Base-by-base conservation (phyloP, 495 filamentous ascomycete species). In the Aspergillus affinis region DNA sequence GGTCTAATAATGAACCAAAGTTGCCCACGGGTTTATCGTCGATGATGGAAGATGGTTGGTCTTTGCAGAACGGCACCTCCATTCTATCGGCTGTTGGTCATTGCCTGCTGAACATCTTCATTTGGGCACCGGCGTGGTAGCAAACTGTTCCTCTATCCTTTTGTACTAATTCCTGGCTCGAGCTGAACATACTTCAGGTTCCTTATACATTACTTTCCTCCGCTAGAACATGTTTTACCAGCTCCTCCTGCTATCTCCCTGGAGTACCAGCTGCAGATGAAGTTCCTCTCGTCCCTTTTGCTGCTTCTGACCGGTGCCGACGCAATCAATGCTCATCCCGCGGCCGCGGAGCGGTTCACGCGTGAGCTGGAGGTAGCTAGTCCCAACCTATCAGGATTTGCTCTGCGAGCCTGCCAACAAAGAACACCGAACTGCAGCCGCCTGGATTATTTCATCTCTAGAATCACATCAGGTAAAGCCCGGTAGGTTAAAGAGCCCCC, bases 311-410 rank as follows among this genome's bases (percentile, higher is more conserved):
- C 48, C 1, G 23, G 48, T 26, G 18, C 12, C 48, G n/a, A 49
- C 13, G 48, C 48, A 20, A 13, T 49, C 48, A 49, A 49, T 13
- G 48, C 48, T 21, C 48, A 49, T 49, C 48, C 48, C 18, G 15
- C 48, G 3, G 12, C 48, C 48, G 18, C n/a, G 48, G 48, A 49
- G 7, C 48, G 7, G 48, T 49, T 49, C 23, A 49, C 48, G 23
- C 4, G 48, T 49, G 48, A 49, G 48, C 48, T 49, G 48, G 48
- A 49, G 48, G 48, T 49, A 26, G 48, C 48, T 8, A 49, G 48
- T 15, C 48, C 48, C 48, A 49, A 49, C n/a, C 48, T 1, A 26
- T 49, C 48, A 10, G 48, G 48, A 12, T n/a, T 49, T 3, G n/a
- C 48, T 21, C 48, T 48, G 46, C 46, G 46, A 6, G 46, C 2